Evolutionary conservation across 257 asterid species (phyloP).

Genomic region (Rehmannia glutinosa): DNA sequence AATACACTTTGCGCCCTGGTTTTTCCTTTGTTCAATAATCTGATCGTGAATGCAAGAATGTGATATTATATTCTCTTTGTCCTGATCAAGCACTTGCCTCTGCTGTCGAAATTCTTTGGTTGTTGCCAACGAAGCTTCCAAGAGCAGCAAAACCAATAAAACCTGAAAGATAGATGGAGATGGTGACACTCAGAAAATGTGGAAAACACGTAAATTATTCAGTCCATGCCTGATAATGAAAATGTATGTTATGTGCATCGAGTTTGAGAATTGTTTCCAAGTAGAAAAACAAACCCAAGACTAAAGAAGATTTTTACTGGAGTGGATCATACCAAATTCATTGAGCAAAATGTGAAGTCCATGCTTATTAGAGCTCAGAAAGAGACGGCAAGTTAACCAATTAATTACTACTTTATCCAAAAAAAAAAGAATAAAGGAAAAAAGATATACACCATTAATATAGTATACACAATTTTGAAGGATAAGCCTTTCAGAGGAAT

Average conservation of each 20-base stretch:
- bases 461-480: no score
- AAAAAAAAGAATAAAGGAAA: no score
- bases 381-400: conserved; percentile 4
- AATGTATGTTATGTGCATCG: no score
- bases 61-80: conserved; percentile 35
- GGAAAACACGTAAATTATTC: background rate
- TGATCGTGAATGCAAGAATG: conserved; percentile 96
- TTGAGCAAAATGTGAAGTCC: background rate
- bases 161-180: conserved; percentile 43
- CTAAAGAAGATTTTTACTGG: no score
- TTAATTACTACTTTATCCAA: background rate
- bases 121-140: conserved; percentile 50
- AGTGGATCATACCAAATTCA: no score
- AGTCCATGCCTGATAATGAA: no score
- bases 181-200: no score
- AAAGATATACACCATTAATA: no score
- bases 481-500: background rate
- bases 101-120: conserved; percentile 33
- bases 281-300: no score
- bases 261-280: no score
- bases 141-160: conserved; percentile 48
- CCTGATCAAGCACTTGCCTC: conserved; percentile 39
- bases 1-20: conserved; percentile 77
- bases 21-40: conserved; percentile 74
- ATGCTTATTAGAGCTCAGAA: no score